Evolutionary conservation across 2,329 filamentous ascomycete species (phyloP), one percentile per base, ranked within the genome.

Genomic region (Cercospora brassicicola): DNA sequence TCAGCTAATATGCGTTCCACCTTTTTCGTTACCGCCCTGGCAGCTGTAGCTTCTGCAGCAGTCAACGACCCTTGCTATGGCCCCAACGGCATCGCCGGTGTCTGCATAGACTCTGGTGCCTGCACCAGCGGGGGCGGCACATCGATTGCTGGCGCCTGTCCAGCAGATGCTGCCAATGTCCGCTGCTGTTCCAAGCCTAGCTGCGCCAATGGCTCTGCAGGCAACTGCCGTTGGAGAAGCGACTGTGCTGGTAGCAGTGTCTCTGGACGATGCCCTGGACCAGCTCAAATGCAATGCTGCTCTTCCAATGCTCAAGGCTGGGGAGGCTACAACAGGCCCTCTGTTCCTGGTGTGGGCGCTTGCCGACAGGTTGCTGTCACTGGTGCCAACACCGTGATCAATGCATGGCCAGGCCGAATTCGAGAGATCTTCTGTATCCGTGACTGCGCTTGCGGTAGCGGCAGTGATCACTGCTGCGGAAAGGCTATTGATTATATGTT

Each of bases 401-500:
- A 33, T 4, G 28, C 51, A 3, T 60, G 13, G 2, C 64, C 64
- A 11, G 64, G 57, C 9, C 57, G 57, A 4, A 48, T 62, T 13
- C 45, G 64, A 23, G n/a, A 66, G 15, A 61, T 62, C 2, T 51
- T 36, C 28, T 62, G 57, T n/a, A 66, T 55, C 8, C 59, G 64
- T 11, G 56, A 42, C 42, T 66, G 57, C 36, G 57, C 64, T 18
- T 66, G 57, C 53, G 36, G 13, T 6, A 51, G 56, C 15, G 42
- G 26, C 5, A 61, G 57, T 45, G 57, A 61, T 57, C 64, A 66
- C 36, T 66, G 64, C 28, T 66, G 64, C 30, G 57, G 57, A 11
- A 62, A 66, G 36, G 64, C 64, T 10, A 66, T 61, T n/a, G 64
- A 62, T 56, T 55, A 61, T 10, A 66, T 62, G 64, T 56, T 59